A percentile compares a stretch with the other conserved stretches of the same genome.
phyloP scores from a whole-genome alignment of 2,329 filamentous ascomycete species.

The Xylariaceae sp. region DNA sequence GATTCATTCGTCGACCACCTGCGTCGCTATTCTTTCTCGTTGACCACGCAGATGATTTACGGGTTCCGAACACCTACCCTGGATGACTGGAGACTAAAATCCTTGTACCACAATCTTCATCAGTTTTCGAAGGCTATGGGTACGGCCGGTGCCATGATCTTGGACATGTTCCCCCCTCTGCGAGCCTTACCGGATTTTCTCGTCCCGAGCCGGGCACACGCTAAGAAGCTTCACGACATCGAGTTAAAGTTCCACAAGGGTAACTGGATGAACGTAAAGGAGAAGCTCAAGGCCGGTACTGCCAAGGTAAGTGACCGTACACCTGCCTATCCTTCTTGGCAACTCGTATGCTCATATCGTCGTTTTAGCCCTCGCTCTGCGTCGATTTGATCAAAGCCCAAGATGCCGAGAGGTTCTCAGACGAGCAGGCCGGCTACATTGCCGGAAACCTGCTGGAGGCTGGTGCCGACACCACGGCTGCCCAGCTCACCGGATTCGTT shows the following conservation, averaged over 20 bases:
- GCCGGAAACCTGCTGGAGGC: conserved; percentile 40
- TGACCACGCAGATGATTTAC: conserved; percentile 58
- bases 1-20: conserved; percentile 52
- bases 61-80: conserved; percentile 49
- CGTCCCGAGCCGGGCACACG: conserved; percentile 23
- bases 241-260: conserved; percentile 30
- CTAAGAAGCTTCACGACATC: conserved; percentile 30
- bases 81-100: conserved; percentile 46
- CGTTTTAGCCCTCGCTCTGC: conserved; percentile 38
- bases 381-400: conserved; percentile 41
- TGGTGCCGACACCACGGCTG: conserved; percentile 52
- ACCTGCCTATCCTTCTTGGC: too few species aligned
- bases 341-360: not conserved
- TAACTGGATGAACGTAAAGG: conserved; percentile 35
- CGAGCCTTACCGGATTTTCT: conserved; percentile 28
- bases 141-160: conserved; percentile 29
- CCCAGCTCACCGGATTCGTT: conserved; percentile 49
- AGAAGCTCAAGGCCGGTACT: conserved; percentile 33
- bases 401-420: conserved; percentile 41
- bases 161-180: conserved; percentile 32
- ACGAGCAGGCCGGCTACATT: conserved; percentile 46
- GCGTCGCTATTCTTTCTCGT: conserved; percentile 54
- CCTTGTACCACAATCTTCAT: conserved; percentile 33
- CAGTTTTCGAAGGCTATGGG: conserved; percentile 35
- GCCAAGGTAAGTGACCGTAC: conserved; percentile 26